These are phyloP conservation scores for Pezicula neosporulosa DNA, from an alignment of 2,329 filamentous ascomycete species.

Conservation along the genomic window DNA sequence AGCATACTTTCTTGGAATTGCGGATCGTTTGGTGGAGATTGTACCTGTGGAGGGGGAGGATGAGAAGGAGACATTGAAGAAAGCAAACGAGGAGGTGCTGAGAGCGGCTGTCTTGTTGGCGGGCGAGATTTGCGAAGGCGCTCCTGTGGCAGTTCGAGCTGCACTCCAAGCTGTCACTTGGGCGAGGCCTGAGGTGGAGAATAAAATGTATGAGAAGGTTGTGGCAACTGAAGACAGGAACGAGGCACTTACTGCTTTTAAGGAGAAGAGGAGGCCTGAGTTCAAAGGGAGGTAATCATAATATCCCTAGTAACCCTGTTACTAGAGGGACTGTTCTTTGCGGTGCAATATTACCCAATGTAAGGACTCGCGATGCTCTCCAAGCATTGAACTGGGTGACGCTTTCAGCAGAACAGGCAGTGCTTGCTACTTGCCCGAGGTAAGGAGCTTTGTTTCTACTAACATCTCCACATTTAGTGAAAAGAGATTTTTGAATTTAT, in stretches of 20 bases:
- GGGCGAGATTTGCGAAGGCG: conserved; percentile 83
- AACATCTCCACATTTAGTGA: no score
- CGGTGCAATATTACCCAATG: no score
- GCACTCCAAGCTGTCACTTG: conserved; percentile 75
- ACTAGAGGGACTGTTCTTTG: background rate
- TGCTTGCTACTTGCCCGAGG: no score
- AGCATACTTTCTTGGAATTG: conserved; percentile 87
- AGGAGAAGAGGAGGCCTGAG: conserved; percentile 68
- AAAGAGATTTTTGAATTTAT: no score
- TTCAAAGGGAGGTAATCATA: conserved; percentile 48
- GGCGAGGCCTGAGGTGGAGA: conserved; percentile 76
- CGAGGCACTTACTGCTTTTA: conserved; percentile 85
- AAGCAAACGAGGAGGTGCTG: conserved; percentile 65
- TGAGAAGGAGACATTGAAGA: conserved; percentile 45
- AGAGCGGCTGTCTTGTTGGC: conserved; percentile 76
- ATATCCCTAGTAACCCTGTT: background rate
- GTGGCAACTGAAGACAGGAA: conserved; percentile 80
- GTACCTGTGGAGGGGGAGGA: conserved; percentile 47
- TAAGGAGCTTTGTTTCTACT: no score
- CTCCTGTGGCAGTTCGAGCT: conserved; percentile 76
- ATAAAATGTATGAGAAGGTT: conserved; percentile 80
- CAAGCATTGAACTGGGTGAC: no score
- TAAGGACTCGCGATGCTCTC: no score
- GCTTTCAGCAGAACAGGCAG: no score
- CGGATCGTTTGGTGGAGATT: conserved; percentile 85